These are phyloP conservation scores for Solanum chaucha DNA, from an alignment of 257 asterid species.

Conservation along the genomic window DNA sequence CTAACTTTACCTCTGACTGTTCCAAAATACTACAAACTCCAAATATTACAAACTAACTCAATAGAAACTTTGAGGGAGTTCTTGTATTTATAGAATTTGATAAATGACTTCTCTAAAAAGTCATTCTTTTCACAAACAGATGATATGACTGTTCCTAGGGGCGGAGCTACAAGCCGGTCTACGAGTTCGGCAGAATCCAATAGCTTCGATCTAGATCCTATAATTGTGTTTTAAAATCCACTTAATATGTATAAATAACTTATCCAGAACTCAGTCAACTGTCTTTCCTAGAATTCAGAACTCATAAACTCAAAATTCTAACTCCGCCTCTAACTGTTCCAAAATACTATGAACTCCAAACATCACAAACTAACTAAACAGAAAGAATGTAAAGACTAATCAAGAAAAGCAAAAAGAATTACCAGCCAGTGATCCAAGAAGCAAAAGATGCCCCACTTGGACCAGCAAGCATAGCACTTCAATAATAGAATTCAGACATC, in stretches of 20 bases:
- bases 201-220: not conserved
- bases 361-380: not conserved
- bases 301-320: not conserved
- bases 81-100: not conserved
- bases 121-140: not conserved
- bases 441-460: slow-evolving; percentile 94
- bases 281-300: not conserved
- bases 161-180: not conserved
- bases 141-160: not conserved
- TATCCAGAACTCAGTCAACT: not conserved
- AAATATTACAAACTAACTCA: not conserved
- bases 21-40: not conserved
- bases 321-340: not conserved
- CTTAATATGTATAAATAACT: not conserved
- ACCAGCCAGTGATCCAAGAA: slow-evolving; percentile 97
- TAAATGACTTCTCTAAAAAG: not conserved
- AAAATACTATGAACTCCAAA: not conserved
- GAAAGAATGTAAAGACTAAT: not conserved
- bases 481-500: slow-evolving; percentile 42
- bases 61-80: not conserved
- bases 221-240: not conserved
- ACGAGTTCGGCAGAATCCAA: not conserved
- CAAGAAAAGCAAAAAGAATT: not conserved
- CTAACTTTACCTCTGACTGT: not conserved
- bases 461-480: slow-evolving; percentile 96